Percentiles rank a stretch among this genome's conserved stretches.
Conservation (phyloP, 208 protist genomes). For the Leishmania amazonensis region DNA sequence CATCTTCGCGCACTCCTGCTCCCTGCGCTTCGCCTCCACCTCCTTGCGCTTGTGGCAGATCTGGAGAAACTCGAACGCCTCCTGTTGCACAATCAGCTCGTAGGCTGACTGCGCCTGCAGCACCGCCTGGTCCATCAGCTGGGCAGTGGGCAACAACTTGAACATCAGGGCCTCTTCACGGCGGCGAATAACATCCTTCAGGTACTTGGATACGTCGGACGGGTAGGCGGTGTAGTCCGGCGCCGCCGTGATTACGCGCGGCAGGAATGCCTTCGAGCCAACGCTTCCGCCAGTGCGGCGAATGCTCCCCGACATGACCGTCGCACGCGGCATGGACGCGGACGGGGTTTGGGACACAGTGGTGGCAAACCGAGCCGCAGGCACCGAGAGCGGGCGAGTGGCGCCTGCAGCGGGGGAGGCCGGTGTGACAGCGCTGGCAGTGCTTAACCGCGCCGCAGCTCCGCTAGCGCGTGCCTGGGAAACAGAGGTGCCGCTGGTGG, state of each 20-base stretch:
- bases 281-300: constrained; percentile 4
- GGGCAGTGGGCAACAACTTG: constrained; percentile 63
- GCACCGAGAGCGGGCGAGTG: neutral
- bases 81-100: constrained; percentile 50
- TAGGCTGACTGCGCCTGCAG: constrained; percentile 52
- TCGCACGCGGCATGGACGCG: constrained; percentile 12
- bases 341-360: constrained; percentile 1
- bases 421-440: neutral
- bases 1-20: constrained; percentile 29
- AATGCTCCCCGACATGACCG: neutral
- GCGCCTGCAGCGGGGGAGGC: neutral
- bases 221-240: constrained; percentile 29
- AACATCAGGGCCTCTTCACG: constrained; percentile 51
- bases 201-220: constrained; percentile 51
- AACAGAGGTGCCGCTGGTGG: constrained; percentile 9
- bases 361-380: neutral
- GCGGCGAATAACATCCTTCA: constrained; percentile 58
- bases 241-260: constrained; percentile 13
- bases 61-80: constrained; percentile 39
- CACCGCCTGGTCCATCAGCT: constrained; percentile 58
- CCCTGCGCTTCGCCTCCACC: constrained; percentile 42
- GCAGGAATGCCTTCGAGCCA: constrained; percentile 19
- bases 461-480: neutral
- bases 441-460: neutral
- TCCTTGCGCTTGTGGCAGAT: constrained; percentile 56